phyloP scores from a whole-genome alignment of 257 asterid species.

The Mitragyna speciosa region DNA sequence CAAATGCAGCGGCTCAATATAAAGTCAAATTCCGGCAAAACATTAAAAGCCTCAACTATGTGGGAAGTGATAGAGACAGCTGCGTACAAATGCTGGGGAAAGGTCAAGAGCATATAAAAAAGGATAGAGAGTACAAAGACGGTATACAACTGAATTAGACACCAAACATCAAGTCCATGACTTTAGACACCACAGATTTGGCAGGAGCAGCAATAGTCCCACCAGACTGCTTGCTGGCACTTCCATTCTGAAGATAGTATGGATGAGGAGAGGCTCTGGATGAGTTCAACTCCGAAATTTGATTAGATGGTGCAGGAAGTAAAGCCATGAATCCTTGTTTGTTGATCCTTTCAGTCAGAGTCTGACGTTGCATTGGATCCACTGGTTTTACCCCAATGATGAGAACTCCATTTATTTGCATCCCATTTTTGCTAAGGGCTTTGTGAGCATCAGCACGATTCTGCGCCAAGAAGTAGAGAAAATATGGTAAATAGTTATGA shows the following conservation, averaged over 20 bases:
- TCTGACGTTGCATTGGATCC: slow-evolving; percentile 78
- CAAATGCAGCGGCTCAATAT: neutral
- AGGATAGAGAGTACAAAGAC: neutral
- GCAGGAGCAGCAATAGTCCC: slow-evolving; percentile 88
- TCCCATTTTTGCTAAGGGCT: slow-evolving; percentile 84
- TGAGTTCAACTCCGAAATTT: slow-evolving; percentile 44
- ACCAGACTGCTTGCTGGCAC: slow-evolving; percentile 45
- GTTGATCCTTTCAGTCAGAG: slow-evolving; percentile 66
- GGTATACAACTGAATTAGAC: slow-evolving; percentile 35
- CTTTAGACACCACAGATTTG: slow-evolving; percentile 77
- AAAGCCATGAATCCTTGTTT: slow-evolving; percentile 78
- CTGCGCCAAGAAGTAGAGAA: slow-evolving; percentile 38
- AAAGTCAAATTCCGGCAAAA: neutral
- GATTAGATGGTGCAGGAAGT: slow-evolving; percentile 56
- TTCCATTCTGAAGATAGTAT: slow-evolving; percentile 61
- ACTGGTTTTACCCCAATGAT: slow-evolving; percentile 89
- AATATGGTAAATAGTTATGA: no score
- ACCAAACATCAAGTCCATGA: slow-evolving; percentile 94
- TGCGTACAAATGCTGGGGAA: neutral
- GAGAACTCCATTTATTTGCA: slow-evolving; percentile 80
- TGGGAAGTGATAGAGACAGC: neutral
- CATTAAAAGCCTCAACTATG: neutral
- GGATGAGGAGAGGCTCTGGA: slow-evolving; percentile 61
- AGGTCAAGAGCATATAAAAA: neutral
- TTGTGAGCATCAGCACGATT: slow-evolving; percentile 80